Percentiles rank a stretch among this genome's conserved stretches.
These are phyloP conservation scores for Austroboletus eburneus DNA, from an alignment of 768 basidiomycete species.

Conservation along the genomic window DNA sequence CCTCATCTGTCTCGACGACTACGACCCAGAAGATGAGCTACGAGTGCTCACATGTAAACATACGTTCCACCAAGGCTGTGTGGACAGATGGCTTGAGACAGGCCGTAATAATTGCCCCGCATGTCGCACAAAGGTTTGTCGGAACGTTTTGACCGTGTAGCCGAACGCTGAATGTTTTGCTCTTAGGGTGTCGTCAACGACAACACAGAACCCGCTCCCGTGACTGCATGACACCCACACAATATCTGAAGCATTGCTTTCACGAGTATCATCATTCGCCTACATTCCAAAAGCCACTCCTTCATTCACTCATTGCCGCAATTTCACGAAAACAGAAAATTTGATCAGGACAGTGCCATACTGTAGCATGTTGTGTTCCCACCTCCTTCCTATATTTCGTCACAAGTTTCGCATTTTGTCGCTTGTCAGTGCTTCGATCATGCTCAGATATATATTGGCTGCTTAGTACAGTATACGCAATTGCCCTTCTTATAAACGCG, in stretches of 20 bases:
- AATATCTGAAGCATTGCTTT: not conserved
- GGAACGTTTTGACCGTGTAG: not conserved
- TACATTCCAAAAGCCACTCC: conserved; percentile 14
- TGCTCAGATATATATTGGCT: conserved; percentile 26
- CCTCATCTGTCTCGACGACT: conserved; percentile 86
- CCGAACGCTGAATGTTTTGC: not conserved
- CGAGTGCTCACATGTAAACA: conserved; percentile 82
- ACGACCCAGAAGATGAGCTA: conserved; percentile 70
- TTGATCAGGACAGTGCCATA: conserved; percentile 4
- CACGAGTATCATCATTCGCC: conserved; percentile 1
- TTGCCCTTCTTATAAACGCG: conserved; percentile 7
- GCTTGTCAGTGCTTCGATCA: conserved; percentile 2
- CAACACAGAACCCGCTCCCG: conserved; percentile 9
- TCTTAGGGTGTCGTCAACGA: conserved; percentile 26
- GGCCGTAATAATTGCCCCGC: conserved; percentile 92
- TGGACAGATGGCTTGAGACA: conserved; percentile 82
- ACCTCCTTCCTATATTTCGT: conserved; percentile 5
- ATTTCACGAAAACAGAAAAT: conserved; percentile 11
- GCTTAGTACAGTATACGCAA: conserved; percentile 13
- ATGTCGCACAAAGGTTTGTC: conserved; percentile 69
- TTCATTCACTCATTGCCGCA: conserved; percentile 13
- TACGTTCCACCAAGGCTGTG: conserved; percentile 85
- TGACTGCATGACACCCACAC: conserved; percentile 8
- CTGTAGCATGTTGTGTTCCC: conserved; percentile 27
- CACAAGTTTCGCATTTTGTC: conserved; percentile 8